These are phyloP conservation scores for Capsella rubella DNA, from an alignment of 441 rosid genomes.

Conservation along the genomic window DNA sequence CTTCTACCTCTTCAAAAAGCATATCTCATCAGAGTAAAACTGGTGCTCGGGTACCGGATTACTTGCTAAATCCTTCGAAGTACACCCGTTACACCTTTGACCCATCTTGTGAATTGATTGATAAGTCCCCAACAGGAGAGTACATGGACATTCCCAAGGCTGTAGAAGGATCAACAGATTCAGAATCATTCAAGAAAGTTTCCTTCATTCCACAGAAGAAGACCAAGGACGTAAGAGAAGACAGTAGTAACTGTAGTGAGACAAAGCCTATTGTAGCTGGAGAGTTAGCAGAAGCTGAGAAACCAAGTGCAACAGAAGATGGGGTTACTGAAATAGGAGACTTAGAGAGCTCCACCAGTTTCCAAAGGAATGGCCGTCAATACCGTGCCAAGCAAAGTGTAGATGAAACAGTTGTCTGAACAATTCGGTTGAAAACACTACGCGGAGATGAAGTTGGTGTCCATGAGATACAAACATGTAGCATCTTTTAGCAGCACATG, in stretches of 20 bases:
- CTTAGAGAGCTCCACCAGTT: constrained; percentile 23
- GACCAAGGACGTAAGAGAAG: constrained; percentile 26
- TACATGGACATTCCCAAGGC: constrained; percentile 41
- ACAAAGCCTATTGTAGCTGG: constrained; percentile 44
- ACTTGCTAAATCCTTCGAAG: constrained; percentile 52
- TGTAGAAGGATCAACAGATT: constrained; percentile 39
- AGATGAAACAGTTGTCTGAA: constrained; percentile 49
- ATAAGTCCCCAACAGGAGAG: constrained; percentile 42
- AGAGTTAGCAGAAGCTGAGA: constrained; percentile 35
- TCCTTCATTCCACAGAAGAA: constrained; percentile 56
- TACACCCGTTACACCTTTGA: constrained; percentile 54
- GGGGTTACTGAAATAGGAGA: constrained; percentile 42
- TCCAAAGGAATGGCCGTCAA: constrained; percentile 49
- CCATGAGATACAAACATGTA: constrained; percentile 14
- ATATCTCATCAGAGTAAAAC: constrained; percentile 26
- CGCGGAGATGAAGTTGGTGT: neutral
- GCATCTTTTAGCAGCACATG: constrained; percentile 20
- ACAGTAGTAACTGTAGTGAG: constrained; percentile 28
- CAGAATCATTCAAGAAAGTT: constrained; percentile 38
- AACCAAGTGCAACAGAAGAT: constrained; percentile 38
- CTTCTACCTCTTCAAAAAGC: constrained; percentile 38
- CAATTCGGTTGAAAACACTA: constrained; percentile 6
- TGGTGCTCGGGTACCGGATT: constrained; percentile 51
- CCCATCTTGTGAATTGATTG: constrained; percentile 43
- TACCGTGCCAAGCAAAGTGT: constrained; percentile 52